phyloP scores from a whole-genome alignment of 2,329 filamentous ascomycete species.

The Ambrosiella cleistominuta region DNA sequence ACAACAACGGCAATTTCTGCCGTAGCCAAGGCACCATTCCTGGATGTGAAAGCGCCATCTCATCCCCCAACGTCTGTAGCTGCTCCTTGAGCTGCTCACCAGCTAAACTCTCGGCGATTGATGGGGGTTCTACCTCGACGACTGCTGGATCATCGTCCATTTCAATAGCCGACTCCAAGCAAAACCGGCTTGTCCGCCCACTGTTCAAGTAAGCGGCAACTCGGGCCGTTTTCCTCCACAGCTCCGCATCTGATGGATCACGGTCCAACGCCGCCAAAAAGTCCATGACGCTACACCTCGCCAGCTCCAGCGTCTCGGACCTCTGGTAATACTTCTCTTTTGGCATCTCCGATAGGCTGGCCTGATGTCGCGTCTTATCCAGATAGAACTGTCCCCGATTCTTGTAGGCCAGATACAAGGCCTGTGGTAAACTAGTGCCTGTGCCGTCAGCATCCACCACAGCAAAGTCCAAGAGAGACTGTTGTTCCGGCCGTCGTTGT shows the following conservation, averaged over 20 bases:
- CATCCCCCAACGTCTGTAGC: constrained; percentile 34
- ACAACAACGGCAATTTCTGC: constrained; percentile 30
- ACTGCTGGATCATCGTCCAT: constrained; percentile 48
- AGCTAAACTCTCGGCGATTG: constrained; percentile 44
- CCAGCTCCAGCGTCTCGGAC: constrained; percentile 22
- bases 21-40: constrained; percentile 39
- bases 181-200: constrained; percentile 39
- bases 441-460: constrained; percentile 25
- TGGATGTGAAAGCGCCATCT: constrained; percentile 41
- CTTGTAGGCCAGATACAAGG: constrained; percentile 85
- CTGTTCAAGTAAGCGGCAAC: constrained; percentile 42
- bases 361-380: constrained; percentile 47
- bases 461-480: constrained; percentile 23
- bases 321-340: constrained; percentile 21
- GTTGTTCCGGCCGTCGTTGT: constrained; percentile 34
- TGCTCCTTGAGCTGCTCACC: constrained; percentile 43
- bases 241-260: constrained; percentile 48
- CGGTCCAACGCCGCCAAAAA: constrained; percentile 43
- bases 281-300: constrained; percentile 33
- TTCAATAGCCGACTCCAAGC: constrained; percentile 48
- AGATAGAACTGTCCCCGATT: constrained; percentile 85
- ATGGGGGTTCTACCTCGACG: constrained; percentile 43
- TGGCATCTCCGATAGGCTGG: constrained; percentile 19
- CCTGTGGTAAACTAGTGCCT: constrained; percentile 55
- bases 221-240: constrained; percentile 43